Conservation (phyloP, 106 monocot genomes). For the Cymbidium sinense region DNA sequence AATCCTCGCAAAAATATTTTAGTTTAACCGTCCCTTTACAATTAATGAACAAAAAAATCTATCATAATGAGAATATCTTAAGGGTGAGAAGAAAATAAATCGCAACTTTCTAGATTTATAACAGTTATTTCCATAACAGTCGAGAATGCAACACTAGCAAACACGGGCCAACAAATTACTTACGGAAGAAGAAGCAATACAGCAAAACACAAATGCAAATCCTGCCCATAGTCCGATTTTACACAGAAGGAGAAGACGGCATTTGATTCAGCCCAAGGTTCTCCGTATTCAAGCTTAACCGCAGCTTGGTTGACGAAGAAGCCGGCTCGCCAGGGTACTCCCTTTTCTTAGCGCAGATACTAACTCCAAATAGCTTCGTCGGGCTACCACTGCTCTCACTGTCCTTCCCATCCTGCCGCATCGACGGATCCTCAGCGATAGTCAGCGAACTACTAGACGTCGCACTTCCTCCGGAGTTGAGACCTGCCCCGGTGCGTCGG, state of each 20-base stretch:
- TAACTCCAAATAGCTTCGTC: slow-evolving; percentile 31
- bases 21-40: too few species aligned
- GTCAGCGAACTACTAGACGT: slow-evolving; percentile 96
- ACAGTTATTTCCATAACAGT: too few species aligned
- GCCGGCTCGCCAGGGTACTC: slow-evolving; percentile 9
- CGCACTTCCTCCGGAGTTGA: slow-evolving; percentile 39
- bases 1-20: too few species aligned
- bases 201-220: background rate
- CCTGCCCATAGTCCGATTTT: background rate
- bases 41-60: too few species aligned
- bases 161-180: background rate
- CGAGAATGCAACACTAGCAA: background rate
- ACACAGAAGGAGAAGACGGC: background rate
- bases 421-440: slow-evolving; percentile 65
- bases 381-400: slow-evolving; percentile 17
- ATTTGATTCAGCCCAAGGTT: background rate
- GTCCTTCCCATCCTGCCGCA: slow-evolving; percentile 5
- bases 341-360: background rate
- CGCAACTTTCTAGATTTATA: too few species aligned
- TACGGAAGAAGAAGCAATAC: background rate
- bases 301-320: slow-evolving; percentile 33
- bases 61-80: too few species aligned
- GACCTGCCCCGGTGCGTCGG: background rate
- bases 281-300: slow-evolving; percentile 6
- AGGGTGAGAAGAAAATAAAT: too few species aligned